These are phyloP conservation scores for Vaccinium macrocarpon DNA, from an alignment of 148 eudicot genomes.

Conservation along the genomic window DNA sequence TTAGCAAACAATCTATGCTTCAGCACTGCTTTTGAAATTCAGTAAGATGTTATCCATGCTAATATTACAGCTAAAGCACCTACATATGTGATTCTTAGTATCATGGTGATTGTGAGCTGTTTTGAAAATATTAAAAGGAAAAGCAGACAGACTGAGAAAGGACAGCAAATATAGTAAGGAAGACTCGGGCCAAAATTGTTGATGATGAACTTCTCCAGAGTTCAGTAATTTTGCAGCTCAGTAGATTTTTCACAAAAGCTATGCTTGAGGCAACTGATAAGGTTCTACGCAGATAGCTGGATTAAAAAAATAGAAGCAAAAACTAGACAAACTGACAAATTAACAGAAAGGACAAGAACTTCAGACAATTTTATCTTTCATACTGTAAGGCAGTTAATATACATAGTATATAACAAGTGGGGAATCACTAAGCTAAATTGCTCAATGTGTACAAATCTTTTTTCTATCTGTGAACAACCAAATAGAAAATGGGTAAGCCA, in stretches of 20 bases:
- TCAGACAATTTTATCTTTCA: not conserved
- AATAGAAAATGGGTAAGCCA: not conserved
- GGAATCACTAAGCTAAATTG: not conserved
- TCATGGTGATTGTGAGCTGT: not conserved
- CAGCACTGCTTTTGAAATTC: not conserved
- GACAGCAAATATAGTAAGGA: not conserved
- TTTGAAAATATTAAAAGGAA: not conserved
- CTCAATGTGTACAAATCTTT: not conserved
- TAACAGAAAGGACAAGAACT: not conserved
- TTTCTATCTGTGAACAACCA: not conserved
- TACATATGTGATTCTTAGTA: not conserved
- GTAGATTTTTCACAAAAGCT: not conserved
- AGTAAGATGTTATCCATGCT: not conserved
- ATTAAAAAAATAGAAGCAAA: not conserved
- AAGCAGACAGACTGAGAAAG: not conserved
- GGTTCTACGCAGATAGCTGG: not conserved
- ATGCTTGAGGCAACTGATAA: not conserved
- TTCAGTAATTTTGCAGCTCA: slow-evolving; percentile 1
- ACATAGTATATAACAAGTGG: not conserved
- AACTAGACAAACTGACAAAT: not conserved
- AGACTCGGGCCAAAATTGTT: not conserved
- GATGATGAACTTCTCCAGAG: not conserved
- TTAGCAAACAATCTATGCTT: not conserved
- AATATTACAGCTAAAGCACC: not conserved
- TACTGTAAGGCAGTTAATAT: not conserved